phyloP scores from a whole-genome alignment of 2,329 filamentous ascomycete genomes.

The Fusarium algeriense region DNA sequence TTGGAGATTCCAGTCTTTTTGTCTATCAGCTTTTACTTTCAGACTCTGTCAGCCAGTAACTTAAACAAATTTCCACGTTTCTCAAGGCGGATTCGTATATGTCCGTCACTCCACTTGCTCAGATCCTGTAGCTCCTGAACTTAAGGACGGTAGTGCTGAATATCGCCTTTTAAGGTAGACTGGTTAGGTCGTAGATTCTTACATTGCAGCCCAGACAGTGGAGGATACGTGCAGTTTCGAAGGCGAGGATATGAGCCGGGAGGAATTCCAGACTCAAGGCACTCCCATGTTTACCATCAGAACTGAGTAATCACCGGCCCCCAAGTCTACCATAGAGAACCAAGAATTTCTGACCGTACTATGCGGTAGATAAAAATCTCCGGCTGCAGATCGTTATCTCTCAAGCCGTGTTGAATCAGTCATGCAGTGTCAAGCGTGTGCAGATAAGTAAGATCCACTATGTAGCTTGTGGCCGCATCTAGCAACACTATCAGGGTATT shows the following conservation, averaged over 20 bases:
- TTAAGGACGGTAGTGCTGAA: not conserved
- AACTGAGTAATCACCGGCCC: too few species aligned
- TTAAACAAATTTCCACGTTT: conserved; percentile 1
- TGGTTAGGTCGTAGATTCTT: not conserved
- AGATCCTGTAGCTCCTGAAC: not conserved
- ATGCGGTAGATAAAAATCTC: too few species aligned
- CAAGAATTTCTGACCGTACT: too few species aligned
- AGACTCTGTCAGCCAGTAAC: too few species aligned
- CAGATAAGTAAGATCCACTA: too few species aligned
- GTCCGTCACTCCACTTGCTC: not conserved
- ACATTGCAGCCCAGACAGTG: conserved; percentile 1
- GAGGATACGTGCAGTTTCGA: not conserved
- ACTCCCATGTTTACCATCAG: too few species aligned
- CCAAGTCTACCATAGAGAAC: too few species aligned
- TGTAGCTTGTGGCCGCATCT: too few species aligned
- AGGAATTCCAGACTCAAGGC: fast-evolving
- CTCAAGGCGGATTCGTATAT: not conserved
- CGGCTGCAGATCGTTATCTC: too few species aligned
- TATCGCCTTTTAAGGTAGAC: conserved; percentile 1
- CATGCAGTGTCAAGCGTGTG: too few species aligned
- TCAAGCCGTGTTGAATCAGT: too few species aligned
- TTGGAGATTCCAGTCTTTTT: conserved; percentile 6
- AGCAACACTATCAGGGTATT: too few species aligned
- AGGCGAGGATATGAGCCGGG: not conserved
- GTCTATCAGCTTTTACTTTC: not conserved